Evolutionary conservation across 768 basidiomycete genomes (phyloP), one percentile per base, ranked within the genome.

Genomic region (Xerocomus brunneocitrinus): DNA sequence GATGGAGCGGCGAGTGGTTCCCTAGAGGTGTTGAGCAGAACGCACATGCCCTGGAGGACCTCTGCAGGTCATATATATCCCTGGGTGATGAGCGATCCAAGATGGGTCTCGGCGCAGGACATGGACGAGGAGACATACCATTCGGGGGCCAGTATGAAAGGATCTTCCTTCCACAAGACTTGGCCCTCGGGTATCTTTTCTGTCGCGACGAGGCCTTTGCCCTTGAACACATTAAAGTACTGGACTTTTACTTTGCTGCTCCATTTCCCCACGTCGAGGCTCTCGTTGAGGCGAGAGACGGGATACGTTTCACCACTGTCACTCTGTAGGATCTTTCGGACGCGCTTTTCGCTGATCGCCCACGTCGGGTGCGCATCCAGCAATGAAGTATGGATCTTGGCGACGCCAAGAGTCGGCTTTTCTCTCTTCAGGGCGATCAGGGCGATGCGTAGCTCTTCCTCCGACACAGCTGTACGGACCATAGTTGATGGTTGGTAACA

Each of bases 261-360:
- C 80, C 85, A 88, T 52, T 75, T 79, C 3, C 68, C 54, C 31
- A 87, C 67, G 60, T 91, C 82, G 7, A 94, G 74, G 24, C 76
- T 73, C 27, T 81, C 70, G 57, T 90, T 82, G 34, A 91, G 59
- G 9, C 75, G 74, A 3, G 88, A 90, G n/a, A 75, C 71, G 3
- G 85, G 90, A 64, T 76, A 81, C 14, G 74, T 65, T 22, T 60
- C 55, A 27, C 46, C 47, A 5, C 5, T 47, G 45, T 81, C 78
- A 19, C 64, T 72, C 57, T 87, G 84, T 2, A 93, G 71, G 45
- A 88, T 71, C 67, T 89, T 92, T 44, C 84, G 73, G 4, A 86
- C 78, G 24, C 92, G 80, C 63, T 91, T 93, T 68, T 94, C 92
- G 66, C 89, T 89, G 58, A 93, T 88, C 0, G 77, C 67, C 89